These are phyloP conservation scores for Neurospora africana DNA, from an alignment of 495 filamentous ascomycete species.

Conservation along the genomic window DNA sequence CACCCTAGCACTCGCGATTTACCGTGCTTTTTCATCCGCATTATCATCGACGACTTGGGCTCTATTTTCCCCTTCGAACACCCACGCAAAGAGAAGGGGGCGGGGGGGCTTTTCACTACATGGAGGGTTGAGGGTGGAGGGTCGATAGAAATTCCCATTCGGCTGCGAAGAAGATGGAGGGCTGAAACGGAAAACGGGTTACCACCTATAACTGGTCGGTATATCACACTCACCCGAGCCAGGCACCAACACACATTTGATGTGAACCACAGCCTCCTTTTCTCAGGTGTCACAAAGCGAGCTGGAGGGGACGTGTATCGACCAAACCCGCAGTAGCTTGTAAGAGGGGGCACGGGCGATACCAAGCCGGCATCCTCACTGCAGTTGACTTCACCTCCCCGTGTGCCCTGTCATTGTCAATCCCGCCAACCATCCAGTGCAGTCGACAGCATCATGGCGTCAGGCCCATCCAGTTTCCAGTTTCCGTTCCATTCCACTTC, in stretches of 20 bases:
- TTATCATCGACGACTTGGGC: background rate
- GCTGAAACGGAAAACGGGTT: background rate
- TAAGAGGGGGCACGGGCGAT: too few relatives aligned
- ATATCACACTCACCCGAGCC: background rate
- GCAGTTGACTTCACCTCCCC: too few relatives aligned
- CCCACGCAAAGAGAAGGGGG: too few relatives aligned
- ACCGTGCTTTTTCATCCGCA: background rate
- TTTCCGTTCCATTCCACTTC: background rate
- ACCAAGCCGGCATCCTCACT: too few relatives aligned
- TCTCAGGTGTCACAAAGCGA: background rate
- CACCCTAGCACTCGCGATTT: background rate
- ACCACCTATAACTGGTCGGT: background rate
- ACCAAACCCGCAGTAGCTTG: too few relatives aligned
- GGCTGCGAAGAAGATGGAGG: background rate
- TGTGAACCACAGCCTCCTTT: background rate
- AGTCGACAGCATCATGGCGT: too few relatives aligned
- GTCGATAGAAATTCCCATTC: background rate
- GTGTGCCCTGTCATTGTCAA: too few relatives aligned
- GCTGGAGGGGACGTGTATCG: too few relatives aligned
- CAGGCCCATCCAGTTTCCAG: too few relatives aligned
- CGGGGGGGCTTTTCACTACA: background rate
- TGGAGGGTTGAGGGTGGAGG: background rate
- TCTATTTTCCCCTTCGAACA: background rate
- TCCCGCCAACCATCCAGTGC: too few relatives aligned
- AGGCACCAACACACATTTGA: too few relatives aligned